phyloP scores from a whole-genome alignment of 2,329 filamentous ascomycete species.

The Herpotrichia juniperi region DNA sequence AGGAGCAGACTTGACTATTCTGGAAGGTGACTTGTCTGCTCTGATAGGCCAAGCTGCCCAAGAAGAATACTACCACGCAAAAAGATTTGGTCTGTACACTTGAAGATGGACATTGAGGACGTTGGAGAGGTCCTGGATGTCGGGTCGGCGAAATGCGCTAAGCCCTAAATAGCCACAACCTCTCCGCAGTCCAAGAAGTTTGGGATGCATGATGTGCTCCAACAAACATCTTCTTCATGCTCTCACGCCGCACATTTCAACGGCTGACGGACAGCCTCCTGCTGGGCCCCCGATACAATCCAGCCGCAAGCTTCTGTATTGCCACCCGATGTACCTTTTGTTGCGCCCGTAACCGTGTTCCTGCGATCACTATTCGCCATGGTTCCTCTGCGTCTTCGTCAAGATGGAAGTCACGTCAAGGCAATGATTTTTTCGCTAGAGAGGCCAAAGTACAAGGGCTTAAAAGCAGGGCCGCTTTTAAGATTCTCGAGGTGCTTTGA shows the following conservation, averaged over 20 bases:
- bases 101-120: neutral
- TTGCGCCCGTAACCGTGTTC: constrained; percentile 6
- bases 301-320: constrained; percentile 13
- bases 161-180: constrained; percentile 3
- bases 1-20: neutral
- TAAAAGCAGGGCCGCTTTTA: constrained; percentile 92
- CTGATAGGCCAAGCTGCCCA: neutral
- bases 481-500: constrained; percentile 75
- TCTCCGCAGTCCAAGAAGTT: constrained; percentile 14
- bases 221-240: constrained; percentile 30
- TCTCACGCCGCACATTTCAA: constrained; percentile 44
- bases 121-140: neutral
- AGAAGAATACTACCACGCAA: too few species aligned
- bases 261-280: constrained; percentile 44
- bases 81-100: neutral
- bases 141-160: neutral
- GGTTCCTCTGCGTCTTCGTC: constrained; percentile 65
- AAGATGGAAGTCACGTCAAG: constrained; percentile 83
- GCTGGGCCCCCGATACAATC: constrained; percentile 17
- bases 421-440: constrained; percentile 71
- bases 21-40: neutral
- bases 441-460: constrained; percentile 79
- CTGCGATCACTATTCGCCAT: constrained; percentile 15
- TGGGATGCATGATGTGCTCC: constrained; percentile 17
- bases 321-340: constrained; percentile 21